Conservation (phyloP, 2,329 filamentous ascomycete species). For the Pseudocercospora musae region DNA sequence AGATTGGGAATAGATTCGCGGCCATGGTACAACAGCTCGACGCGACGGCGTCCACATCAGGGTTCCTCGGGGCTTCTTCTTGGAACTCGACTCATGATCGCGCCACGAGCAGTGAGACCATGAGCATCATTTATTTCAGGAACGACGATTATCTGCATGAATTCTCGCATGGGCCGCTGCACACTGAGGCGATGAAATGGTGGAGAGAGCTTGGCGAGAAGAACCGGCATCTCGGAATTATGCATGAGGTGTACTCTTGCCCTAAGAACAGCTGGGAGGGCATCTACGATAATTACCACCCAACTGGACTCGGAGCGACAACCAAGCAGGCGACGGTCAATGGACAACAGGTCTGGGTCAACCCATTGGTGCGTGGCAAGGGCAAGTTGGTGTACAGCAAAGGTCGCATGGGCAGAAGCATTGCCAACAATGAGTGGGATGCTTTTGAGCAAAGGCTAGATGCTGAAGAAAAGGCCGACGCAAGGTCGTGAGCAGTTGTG, state of each 20-base stretch:
- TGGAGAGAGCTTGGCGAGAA: constrained; percentile 3
- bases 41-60: constrained; percentile 4
- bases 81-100: constrained; percentile 10
- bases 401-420: constrained; percentile 12
- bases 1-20: constrained; percentile 13
- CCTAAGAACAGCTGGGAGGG: constrained; percentile 16
- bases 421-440: constrained; percentile 3
- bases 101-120: constrained; percentile 8
- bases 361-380: constrained; percentile 13
- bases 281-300: constrained; percentile 17
- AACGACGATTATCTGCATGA: constrained; percentile 14
- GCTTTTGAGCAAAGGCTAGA: neutral
- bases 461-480: neutral
- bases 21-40: constrained; percentile 14
- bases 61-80: constrained; percentile 12
- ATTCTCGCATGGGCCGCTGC: constrained; percentile 15
- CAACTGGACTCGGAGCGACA: constrained; percentile 16
- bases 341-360: constrained; percentile 15
- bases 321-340: constrained; percentile 9
- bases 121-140: constrained; percentile 19
- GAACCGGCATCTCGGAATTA: constrained; percentile 13
- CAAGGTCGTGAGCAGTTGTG: neutral
- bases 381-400: constrained; percentile 16
- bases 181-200: constrained; percentile 19
- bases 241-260: constrained; percentile 16